Conservation (phyloP, 192 early-diverging fungal genomes). For the Radiomyces spectabilis region DNA sequence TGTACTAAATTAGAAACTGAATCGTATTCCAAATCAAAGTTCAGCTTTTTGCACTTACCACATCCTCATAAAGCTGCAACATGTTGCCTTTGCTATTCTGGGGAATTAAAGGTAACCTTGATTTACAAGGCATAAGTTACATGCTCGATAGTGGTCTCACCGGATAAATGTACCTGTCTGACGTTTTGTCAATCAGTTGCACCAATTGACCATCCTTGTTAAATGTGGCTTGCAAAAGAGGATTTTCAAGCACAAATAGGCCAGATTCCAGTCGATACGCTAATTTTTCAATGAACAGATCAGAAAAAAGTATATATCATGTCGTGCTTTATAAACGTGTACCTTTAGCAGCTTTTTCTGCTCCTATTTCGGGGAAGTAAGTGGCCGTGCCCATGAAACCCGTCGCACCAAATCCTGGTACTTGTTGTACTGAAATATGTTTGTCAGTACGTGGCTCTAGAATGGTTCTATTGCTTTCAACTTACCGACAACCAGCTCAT, state of each 20-base stretch:
- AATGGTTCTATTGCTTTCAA: background rate
- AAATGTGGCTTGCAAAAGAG: slow-evolving; percentile 59
- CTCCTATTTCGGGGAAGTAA: background rate
- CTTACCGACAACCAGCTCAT: slow-evolving; percentile 39
- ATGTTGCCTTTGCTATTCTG: slow-evolving; percentile 57
- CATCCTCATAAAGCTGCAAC: slow-evolving; percentile 81
- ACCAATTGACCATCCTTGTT: slow-evolving; percentile 64
- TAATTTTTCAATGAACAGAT: background rate
- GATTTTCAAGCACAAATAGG: slow-evolving; percentile 65
- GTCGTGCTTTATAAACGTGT: background rate
- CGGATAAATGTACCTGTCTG: slow-evolving; percentile 7
- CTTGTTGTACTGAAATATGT: slow-evolving; percentile 4
- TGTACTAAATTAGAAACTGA: slow-evolving; percentile 2
- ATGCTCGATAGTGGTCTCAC: background rate
- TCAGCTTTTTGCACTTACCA: slow-evolving; percentile 25
- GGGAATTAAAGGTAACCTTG: slow-evolving; percentile 48
- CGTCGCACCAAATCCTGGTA: slow-evolving; percentile 9
- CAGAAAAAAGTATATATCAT: background rate
- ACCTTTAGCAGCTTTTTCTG: background rate
- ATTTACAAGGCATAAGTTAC: background rate
- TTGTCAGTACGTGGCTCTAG: too few relatives aligned
- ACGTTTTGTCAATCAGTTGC: slow-evolving; percentile 49
- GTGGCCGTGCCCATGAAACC: too few relatives aligned
- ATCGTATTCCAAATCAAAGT: slow-evolving; percentile 5
- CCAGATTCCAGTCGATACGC: slow-evolving; percentile 15